Conservation (phyloP, 495 filamentous ascomycete genomes). For the Platismatia glauca region DNA sequence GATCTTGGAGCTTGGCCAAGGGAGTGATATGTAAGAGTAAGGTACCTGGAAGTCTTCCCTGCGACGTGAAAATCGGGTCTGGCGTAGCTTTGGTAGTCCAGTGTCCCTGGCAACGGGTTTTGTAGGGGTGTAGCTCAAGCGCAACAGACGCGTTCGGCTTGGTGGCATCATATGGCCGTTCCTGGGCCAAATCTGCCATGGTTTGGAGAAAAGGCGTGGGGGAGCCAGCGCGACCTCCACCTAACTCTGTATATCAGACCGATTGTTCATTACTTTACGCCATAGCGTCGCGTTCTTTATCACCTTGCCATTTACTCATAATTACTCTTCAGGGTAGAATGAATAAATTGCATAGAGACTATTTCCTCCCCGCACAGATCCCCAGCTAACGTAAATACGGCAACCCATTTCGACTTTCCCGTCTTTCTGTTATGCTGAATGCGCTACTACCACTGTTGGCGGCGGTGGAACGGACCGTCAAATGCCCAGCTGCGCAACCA, state of each 20-base stretch:
- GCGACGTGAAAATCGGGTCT: not conserved
- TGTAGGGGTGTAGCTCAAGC: not conserved
- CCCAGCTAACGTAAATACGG: no score
- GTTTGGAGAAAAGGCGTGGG: not conserved
- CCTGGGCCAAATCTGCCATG: not conserved
- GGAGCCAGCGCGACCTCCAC: not conserved
- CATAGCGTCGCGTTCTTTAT: not conserved
- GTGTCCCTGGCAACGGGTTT: not conserved
- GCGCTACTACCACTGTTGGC: no score
- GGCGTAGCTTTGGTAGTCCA: not conserved
- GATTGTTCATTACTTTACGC: no score
- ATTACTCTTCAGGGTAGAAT: not conserved
- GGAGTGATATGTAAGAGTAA: slow-evolving; percentile 1
- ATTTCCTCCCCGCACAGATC: not conserved
- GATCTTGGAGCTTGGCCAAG: slow-evolving; percentile 2
- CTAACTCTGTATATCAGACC: not conserved
- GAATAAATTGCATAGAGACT: not conserved
- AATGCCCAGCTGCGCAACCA: not conserved
- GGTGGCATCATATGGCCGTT: not conserved
- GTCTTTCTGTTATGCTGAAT: no score
- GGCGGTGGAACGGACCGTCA: not conserved
- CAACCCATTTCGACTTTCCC: no score
- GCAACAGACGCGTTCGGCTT: not conserved
- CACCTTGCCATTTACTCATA: not conserved
- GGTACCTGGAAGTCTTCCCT: not conserved